Conservation (phyloP, 2,329 filamentous ascomycete genomes). For the Dothideomycetes sp. region DNA sequence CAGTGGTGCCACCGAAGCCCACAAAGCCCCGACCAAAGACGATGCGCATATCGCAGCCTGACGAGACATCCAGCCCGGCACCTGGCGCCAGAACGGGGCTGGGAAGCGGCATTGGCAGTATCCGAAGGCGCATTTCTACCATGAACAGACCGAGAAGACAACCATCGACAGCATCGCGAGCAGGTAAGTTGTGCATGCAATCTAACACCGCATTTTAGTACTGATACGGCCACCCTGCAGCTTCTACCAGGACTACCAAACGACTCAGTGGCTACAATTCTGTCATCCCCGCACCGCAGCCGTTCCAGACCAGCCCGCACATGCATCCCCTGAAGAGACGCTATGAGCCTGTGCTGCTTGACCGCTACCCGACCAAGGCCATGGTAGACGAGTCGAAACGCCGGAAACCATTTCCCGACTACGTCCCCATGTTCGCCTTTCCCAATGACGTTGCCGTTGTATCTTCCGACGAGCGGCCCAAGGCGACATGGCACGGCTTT, state of each 20-base stretch:
- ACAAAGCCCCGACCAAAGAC: constrained; percentile 65
- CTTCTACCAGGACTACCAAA: constrained; percentile 69
- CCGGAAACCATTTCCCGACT: constrained; percentile 84
- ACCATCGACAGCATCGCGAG: constrained; percentile 47
- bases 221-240: constrained; percentile 27
- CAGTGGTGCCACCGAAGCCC: constrained; percentile 47
- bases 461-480: constrained; percentile 82
- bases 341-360: constrained; percentile 92
- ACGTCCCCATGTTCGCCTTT: constrained; percentile 98
- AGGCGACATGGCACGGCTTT: constrained; percentile 98
- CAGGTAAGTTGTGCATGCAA: background rate
- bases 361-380: constrained; percentile 79
- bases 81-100: constrained; percentile 25
- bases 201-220: background rate
- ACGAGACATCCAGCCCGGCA: constrained; percentile 31
- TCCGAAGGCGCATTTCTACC: constrained; percentile 86
- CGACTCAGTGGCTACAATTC: constrained; percentile 96
- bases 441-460: constrained; percentile 97
- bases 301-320: constrained; percentile 74
- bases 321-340: constrained; percentile 93
- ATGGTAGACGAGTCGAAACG: constrained; percentile 69
- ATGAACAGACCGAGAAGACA: constrained; percentile 93
- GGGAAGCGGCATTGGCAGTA: constrained; percentile 63
- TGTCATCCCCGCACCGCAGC: constrained; percentile 87
- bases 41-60: constrained; percentile 70